Evolutionary conservation across 306 rosid species (phyloP), one percentile per base, ranked within the genome.

Genomic region (Vigna trinervia): DNA sequence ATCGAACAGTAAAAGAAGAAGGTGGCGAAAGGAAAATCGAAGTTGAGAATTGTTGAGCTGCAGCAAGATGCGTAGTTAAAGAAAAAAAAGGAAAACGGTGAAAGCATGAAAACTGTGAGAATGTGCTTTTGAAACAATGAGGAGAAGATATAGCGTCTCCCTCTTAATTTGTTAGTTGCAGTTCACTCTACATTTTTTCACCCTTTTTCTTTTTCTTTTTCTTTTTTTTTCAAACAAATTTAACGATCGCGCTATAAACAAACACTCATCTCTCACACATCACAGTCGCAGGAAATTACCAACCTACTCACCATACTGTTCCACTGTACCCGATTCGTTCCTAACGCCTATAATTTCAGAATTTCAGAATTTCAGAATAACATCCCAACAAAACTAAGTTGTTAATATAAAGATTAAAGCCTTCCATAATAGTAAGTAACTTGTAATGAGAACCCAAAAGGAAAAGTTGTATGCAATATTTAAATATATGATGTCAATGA

Each of bases 141-240:
- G 50, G 10, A 71, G 84, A 77, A 75, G 93, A 72, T 88, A 87
- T 83, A 88, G 89, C 80, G 91, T 93, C 89, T 61, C 51, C 86
- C 26, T 91, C 92, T 75, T 36, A 43, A 69, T 74, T 67, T 50
- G 85, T 77, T 83, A 56, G 80, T 50, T 73, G 71, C 86, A 62
- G 22, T 51, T 52, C 74, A 30, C 48, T 32, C 15, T 73, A 46
- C 72, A 72, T 80, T 41, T 13, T 13, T 57, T 74, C 85, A 82
- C 17, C 63, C 11, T 54, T 52, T n/a, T 26, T 26, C 3, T 26
- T 23, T 2, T 26, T 26, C 3, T 36, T 70, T 36, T 47, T 2
- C 4, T 46, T 8, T 4, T 8, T 46, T 53, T 53, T 73, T 53
- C 65, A 66, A 80, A 66, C 73, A 69, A 81, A 73, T 74, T 34